Conservation (phyloP, 257 asterid genomes). For the Nicotiana otophora region DNA sequence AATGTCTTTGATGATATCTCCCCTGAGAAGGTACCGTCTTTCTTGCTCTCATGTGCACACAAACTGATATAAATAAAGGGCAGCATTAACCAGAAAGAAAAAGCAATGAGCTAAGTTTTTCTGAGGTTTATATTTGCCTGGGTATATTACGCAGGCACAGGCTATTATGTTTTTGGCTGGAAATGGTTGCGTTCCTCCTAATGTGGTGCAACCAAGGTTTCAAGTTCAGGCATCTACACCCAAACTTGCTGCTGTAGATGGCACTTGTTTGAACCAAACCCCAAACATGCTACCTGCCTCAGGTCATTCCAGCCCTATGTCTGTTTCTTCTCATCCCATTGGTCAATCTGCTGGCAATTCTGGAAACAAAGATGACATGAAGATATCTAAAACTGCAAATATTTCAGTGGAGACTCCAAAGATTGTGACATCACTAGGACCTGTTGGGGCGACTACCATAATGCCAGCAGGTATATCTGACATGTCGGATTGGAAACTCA, state of each 20-base stretch:
- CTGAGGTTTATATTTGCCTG: not conserved
- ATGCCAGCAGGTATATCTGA: conserved; percentile 38
- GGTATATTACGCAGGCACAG: conserved; percentile 53
- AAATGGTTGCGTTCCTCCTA: conserved; percentile 25
- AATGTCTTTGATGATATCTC: conserved; percentile 64
- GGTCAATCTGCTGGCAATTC: conserved; percentile 31
- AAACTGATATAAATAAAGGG: not conserved
- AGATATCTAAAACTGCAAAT: conserved; percentile 29
- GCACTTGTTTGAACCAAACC: conserved; percentile 31
- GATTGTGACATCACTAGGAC: conserved; percentile 33
- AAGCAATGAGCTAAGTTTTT: not conserved
- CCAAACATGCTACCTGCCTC: conserved; percentile 30
- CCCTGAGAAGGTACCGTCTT: conserved; percentile 59
- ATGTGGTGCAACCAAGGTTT: conserved; percentile 34
- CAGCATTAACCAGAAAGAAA: not conserved
- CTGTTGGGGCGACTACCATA: conserved; percentile 37
- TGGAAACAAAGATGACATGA: conserved; percentile 31
- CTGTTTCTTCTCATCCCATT: conserved; percentile 56
- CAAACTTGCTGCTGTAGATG: conserved; percentile 36
- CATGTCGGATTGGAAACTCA: not conserved
- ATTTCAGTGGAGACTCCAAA: conserved; percentile 38
- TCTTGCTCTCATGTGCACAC: not conserved
- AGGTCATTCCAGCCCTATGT: conserved; percentile 53
- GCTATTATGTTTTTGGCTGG: conserved; percentile 78
- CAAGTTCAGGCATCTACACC: conserved; percentile 37